Evolutionary conservation across 2,329 filamentous ascomycete genomes (phyloP).

Genomic region (Chaetomium sp.): DNA sequence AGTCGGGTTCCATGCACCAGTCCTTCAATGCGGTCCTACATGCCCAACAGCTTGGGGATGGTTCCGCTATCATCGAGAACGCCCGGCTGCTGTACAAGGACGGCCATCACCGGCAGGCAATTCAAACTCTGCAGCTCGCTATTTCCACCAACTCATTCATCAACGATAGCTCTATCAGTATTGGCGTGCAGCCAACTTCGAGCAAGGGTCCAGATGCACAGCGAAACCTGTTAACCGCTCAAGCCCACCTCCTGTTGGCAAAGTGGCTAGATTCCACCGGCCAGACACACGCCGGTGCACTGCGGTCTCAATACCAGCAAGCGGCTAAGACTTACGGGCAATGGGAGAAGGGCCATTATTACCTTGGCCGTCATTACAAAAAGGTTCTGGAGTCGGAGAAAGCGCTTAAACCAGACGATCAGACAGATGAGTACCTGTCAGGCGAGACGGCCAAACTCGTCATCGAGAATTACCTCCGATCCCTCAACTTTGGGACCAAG

Average conservation of each 20-base stretch:
- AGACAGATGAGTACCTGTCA: conserved; percentile 67
- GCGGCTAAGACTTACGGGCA: conserved; percentile 63
- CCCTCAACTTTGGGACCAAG: conserved; percentile 82
- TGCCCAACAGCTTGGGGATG: conserved; percentile 76
- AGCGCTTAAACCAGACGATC: conserved; percentile 65
- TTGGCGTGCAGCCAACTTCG: conserved; percentile 30
- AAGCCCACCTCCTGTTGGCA: conserved; percentile 81
- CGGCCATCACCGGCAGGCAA: conserved; percentile 88
- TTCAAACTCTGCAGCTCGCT: conserved; percentile 80
- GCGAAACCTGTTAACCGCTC: conserved; percentile 58
- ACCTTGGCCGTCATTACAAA: conserved; percentile 94
- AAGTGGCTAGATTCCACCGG: conserved; percentile 97
- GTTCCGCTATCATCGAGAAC: conserved; percentile 88
- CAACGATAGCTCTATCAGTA: conserved; percentile 28
- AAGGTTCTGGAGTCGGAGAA: conserved; percentile 90
- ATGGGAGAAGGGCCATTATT: conserved; percentile 98
- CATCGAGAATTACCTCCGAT: conserved; percentile 87
- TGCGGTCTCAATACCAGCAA: conserved; percentile 76
- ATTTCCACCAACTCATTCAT: conserved; percentile 74
- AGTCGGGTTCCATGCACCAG: conserved; percentile 74
- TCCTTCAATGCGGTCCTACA: conserved; percentile 92
- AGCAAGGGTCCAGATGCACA: conserved; percentile 39
- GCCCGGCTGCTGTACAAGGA: conserved; percentile 90
- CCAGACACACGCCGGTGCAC: conserved; percentile 75
- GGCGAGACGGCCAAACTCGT: conserved; percentile 84